Evolutionary conservation across 257 asterid genomes (phyloP).

Genomic region (Przewalskia tangutica): DNA sequence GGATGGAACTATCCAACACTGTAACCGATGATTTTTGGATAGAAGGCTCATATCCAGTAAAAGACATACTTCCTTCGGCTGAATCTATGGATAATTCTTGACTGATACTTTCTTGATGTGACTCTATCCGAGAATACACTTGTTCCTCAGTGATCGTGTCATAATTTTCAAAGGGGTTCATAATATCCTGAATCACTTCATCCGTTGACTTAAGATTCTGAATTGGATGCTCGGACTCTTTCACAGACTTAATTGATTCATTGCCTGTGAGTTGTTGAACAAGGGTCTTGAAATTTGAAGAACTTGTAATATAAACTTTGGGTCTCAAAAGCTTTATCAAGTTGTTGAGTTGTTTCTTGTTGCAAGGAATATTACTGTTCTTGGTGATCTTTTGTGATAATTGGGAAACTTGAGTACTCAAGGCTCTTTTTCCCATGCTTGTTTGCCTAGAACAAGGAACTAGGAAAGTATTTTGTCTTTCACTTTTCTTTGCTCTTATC

Average conservation of each 20-base stretch:
- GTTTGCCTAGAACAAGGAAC: background rate
- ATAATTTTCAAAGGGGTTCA: background rate
- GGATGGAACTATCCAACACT: too few relatives aligned
- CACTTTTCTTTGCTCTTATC: slow-evolving; percentile 7
- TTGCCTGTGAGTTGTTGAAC: slow-evolving; percentile 46
- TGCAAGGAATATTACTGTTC: slow-evolving; percentile 2
- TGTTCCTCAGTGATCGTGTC: background rate
- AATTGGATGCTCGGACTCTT: background rate
- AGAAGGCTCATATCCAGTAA: too few relatives aligned
- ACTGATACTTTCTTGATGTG: background rate
- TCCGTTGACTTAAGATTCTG: background rate
- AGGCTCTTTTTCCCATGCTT: slow-evolving; percentile 30
- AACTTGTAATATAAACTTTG: slow-evolving; percentile 35
- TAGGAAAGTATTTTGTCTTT: slow-evolving; percentile 9
- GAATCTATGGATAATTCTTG: slow-evolving; percentile 28
- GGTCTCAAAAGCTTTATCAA: slow-evolving; percentile 30
- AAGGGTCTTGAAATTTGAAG: slow-evolving; percentile 40
- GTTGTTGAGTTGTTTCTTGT: slow-evolving; percentile 25
- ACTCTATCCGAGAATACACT: background rate
- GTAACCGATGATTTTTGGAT: too few relatives aligned
- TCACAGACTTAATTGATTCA: slow-evolving; percentile 3
- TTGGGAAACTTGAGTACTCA: slow-evolving; percentile 11
- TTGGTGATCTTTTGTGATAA: slow-evolving; percentile 11
- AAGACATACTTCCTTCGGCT: slow-evolving; percentile 5
- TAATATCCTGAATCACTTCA: background rate